A percentile compares a stretch with the other conserved stretches of the same genome.
Evolutionary conservation across 495 filamentous ascomycete genomes (phyloP).

Genomic region (Melanomma pulvis-pyrius): DNA sequence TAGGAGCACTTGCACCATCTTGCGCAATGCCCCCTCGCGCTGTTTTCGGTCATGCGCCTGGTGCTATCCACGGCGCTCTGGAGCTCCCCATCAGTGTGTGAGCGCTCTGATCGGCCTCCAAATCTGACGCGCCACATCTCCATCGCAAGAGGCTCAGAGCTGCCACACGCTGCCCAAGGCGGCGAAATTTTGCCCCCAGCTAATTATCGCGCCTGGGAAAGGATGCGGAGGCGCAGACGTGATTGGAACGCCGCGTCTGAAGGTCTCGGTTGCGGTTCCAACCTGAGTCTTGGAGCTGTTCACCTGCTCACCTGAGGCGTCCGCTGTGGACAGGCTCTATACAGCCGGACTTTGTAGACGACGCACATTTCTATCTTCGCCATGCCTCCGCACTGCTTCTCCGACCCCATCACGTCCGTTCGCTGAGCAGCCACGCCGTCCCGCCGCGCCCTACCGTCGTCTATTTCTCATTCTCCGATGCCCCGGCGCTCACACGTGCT

Average conservation of each 20-base stretch:
- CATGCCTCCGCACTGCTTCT: slow-evolving; percentile 3
- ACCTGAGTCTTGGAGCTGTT: slow-evolving; percentile 19
- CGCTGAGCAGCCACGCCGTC: slow-evolving; percentile 18
- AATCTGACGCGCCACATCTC: slow-evolving; percentile 4
- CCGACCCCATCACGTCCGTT: background rate
- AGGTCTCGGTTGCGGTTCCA: slow-evolving; percentile 21
- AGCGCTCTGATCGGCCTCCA: background rate
- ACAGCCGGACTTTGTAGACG: slow-evolving; percentile 2
- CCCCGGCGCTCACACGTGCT: slow-evolving; percentile 35
- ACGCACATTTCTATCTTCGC: background rate
- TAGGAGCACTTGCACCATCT: background rate
- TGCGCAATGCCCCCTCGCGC: background rate
- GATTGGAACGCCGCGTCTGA: slow-evolving; percentile 13
- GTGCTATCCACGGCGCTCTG: background rate
- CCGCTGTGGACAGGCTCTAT: background rate
- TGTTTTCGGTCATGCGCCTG: background rate
- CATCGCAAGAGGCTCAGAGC: background rate
- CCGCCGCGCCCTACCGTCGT: slow-evolving; percentile 14
- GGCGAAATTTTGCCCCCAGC: slow-evolving; percentile 16
- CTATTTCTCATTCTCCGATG: slow-evolving; percentile 26
- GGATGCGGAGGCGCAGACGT: background rate
- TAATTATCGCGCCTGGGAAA: slow-evolving; percentile 8
- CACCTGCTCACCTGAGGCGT: slow-evolving; percentile 23
- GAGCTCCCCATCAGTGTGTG: no score
- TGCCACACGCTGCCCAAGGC: slow-evolving; percentile 5